Evolutionary conservation across 805 yeast genomes (phyloP).

Genomic region (Clavispora carvajalis): DNA sequence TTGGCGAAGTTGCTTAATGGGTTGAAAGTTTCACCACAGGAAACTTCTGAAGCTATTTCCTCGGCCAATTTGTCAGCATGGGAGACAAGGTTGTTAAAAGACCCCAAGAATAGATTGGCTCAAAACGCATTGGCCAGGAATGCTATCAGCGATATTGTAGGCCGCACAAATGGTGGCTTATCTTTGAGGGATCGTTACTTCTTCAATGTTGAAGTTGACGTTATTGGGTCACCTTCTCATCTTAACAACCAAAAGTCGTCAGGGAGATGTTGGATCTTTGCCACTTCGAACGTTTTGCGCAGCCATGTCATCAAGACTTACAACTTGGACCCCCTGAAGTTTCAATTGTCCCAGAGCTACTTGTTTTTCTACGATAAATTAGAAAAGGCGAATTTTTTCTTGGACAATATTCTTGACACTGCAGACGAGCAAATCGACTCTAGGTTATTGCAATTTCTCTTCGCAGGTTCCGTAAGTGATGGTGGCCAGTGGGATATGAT

Average conservation of each 20-base stretch:
- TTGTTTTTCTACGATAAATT: constrained; percentile 81
- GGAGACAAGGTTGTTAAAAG: constrained; percentile 41
- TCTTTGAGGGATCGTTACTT: constrained; percentile 24
- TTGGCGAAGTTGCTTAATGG: constrained; percentile 1
- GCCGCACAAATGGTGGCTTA: constrained; percentile 20
- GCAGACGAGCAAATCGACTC: constrained; percentile 62
- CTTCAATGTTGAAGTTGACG: constrained; percentile 33
- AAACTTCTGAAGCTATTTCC: constrained; percentile 5
- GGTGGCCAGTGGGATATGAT: constrained; percentile 92
- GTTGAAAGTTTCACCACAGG: constrained; percentile 2
- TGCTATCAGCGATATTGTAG: constrained; percentile 39
- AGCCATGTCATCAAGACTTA: constrained; percentile 55
- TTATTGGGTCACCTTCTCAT: constrained; percentile 31
- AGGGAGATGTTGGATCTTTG: constrained; percentile 90
- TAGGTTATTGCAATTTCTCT: constrained; percentile 60
- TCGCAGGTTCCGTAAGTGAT: constrained; percentile 65
- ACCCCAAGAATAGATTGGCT: constrained; percentile 48
- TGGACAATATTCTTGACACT: constrained; percentile 72
- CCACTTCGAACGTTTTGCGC: constrained; percentile 71
- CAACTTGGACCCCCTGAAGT: constrained; percentile 46
- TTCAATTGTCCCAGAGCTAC: constrained; percentile 75
- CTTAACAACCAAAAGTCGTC: constrained; percentile 60
- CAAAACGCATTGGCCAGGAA: constrained; percentile 50
- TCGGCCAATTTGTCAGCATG: constrained; percentile 33
- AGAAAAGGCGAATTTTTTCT: constrained; percentile 76